These are phyloP conservation scores for Hyaloscypha bicolor DNA, from an alignment of 495 filamentous ascomycete species.

Conservation along the genomic window DNA sequence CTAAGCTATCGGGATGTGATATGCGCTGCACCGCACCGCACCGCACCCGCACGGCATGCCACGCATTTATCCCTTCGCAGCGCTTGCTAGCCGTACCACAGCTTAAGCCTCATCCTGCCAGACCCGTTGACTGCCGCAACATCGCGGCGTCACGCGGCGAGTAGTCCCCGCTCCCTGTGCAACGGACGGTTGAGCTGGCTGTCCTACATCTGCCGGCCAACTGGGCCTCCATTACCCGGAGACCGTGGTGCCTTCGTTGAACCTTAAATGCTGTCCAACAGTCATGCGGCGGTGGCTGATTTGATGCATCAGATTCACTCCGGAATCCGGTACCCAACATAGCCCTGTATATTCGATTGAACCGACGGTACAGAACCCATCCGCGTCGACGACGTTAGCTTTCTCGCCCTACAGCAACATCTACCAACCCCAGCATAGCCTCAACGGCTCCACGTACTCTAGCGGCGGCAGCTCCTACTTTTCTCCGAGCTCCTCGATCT, in stretches of 20 bases:
- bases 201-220: slow-evolving; percentile 28
- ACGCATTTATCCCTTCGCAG: slow-evolving; percentile 22
- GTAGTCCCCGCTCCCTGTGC: slow-evolving; percentile 24
- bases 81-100: slow-evolving; percentile 24
- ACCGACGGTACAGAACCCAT: slow-evolving; percentile 19
- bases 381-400: slow-evolving; percentile 22
- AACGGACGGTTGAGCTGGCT: slow-evolving; percentile 28
- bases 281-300: slow-evolving; percentile 30
- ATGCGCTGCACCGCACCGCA: background rate
- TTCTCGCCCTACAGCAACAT: slow-evolving; percentile 24
- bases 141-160: slow-evolving; percentile 30
- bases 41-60: slow-evolving; percentile 15
- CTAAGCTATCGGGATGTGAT: slow-evolving; percentile 20
- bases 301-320: slow-evolving; percentile 28
- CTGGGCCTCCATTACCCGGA: slow-evolving; percentile 20
- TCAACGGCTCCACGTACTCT: slow-evolving; percentile 26
- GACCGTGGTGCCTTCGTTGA: slow-evolving; percentile 13
- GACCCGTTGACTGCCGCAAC: slow-evolving; percentile 20
- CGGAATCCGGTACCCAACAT: slow-evolving; percentile 28
- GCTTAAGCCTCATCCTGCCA: slow-evolving; percentile 29
- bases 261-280: slow-evolving; percentile 31
- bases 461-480: slow-evolving; percentile 24
- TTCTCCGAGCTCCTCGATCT: slow-evolving; percentile 19
- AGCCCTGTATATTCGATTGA: slow-evolving; percentile 34
- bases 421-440: slow-evolving; percentile 22